phyloP scores from a whole-genome alignment of 2,329 filamentous ascomycete genomes.

The Tolypocladium sp. region DNA sequence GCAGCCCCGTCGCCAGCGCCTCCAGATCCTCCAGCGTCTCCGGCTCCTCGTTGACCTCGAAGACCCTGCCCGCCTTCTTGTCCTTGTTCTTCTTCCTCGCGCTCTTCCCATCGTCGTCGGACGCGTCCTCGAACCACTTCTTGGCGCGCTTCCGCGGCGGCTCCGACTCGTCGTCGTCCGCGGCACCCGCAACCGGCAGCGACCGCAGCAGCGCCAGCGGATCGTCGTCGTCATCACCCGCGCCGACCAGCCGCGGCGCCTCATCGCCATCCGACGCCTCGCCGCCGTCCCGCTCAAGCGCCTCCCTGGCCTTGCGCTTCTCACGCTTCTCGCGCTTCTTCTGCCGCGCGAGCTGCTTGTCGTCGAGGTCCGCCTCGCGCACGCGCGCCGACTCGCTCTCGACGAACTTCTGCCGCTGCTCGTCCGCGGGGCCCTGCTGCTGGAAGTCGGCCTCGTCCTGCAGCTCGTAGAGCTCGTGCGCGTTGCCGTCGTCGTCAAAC shows the following conservation, averaged over 20 bases:
- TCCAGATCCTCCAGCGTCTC: conserved; percentile 75
- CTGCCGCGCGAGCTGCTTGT: conserved; percentile 72
- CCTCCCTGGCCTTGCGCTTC: conserved; percentile 58
- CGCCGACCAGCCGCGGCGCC: conserved; percentile 24
- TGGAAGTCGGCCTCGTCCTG: conserved; percentile 76
- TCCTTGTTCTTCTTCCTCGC: conserved; percentile 27
- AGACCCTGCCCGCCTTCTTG: conserved; percentile 42
- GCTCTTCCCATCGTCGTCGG: conserved; percentile 36
- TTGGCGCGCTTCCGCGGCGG: conserved; percentile 50
- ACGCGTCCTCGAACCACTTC: conserved; percentile 72
- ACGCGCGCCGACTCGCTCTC: conserved; percentile 65
- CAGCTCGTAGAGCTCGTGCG: conserved; percentile 81
- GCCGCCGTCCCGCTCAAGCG: conserved; percentile 27
- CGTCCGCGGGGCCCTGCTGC: conserved; percentile 63
- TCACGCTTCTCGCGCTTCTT: conserved; percentile 70
- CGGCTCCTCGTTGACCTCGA: conserved; percentile 58
- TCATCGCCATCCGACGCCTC: conserved; percentile 15
- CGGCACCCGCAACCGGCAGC: conserved; percentile 37
- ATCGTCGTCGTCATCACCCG: conserved; percentile 37
- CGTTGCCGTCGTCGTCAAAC: conserved; percentile 84
- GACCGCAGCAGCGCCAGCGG: conserved; percentile 49
- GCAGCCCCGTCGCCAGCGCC: conserved; percentile 62
- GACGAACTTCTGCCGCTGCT: conserved; percentile 70
- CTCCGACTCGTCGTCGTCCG: conserved; percentile 19
- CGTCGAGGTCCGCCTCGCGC: conserved; percentile 64